These are phyloP conservation scores for Quillaja saponaria DNA, from an alignment of 306 rosid genomes.

Conservation along the genomic window DNA sequence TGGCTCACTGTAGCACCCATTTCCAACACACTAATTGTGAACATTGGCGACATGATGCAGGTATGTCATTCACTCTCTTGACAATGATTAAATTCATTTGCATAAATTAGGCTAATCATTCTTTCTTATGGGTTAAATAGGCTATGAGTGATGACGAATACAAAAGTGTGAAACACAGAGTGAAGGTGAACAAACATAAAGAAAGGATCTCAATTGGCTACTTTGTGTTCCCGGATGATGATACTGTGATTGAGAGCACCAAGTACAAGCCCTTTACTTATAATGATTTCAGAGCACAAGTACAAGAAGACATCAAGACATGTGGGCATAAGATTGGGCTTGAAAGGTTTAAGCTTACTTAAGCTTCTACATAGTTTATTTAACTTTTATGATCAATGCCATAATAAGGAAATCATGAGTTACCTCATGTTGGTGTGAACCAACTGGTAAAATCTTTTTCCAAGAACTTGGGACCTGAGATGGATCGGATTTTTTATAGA, in stretches of 20 bases:
- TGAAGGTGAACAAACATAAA: slow-evolving; percentile 45
- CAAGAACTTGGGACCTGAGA: too few species aligned
- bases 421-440: too few species aligned
- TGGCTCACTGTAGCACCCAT: slow-evolving; percentile 59
- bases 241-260: slow-evolving; percentile 51
- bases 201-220: slow-evolving; percentile 66
- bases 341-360: slow-evolving; percentile 42
- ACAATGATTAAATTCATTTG: too few species aligned
- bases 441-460: too few species aligned
- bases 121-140: slow-evolving; percentile 28
- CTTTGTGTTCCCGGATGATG: slow-evolving; percentile 67
- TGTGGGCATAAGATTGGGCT: slow-evolving; percentile 69
- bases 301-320: slow-evolving; percentile 52
- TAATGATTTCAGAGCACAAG: slow-evolving; percentile 59
- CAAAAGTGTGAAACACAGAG: slow-evolving; percentile 65
- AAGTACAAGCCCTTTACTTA: slow-evolving; percentile 71
- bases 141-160: slow-evolving; percentile 64
- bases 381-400: too few species aligned
- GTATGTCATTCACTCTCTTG: slow-evolving; percentile 12
- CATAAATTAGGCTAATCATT: too few species aligned
- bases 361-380: too few species aligned
- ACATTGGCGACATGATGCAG: slow-evolving; percentile 76
- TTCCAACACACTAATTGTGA: slow-evolving; percentile 50
- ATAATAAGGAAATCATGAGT: too few species aligned
- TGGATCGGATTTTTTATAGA: too few species aligned